Percentiles rank a stretch among this genome's conserved stretches.
These are phyloP conservation scores for Stephania yunnanensis DNA, from an alignment of 164 flowering plant species.

Conservation along the genomic window DNA sequence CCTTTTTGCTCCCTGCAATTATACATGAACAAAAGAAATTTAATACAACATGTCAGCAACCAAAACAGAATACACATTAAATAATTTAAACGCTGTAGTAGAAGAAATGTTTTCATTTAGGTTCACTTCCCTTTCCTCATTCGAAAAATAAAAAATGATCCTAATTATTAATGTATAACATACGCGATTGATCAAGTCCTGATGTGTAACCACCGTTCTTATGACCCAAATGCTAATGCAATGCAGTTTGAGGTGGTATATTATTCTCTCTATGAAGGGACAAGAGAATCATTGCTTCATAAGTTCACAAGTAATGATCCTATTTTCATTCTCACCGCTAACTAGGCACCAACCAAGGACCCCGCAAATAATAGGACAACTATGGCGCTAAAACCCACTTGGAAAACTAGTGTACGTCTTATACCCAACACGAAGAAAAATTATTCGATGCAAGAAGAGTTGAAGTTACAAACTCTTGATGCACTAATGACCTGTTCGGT, in stretches of 20 bases:
- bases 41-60: neutral
- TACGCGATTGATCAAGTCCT: neutral
- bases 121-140: no score
- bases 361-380: no score
- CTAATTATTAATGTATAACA: neutral
- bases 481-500: no score
- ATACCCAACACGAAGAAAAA: no score
- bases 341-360: no score
- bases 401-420: no score
- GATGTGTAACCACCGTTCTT: neutral
- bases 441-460: no score
- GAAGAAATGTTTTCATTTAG: neutral
- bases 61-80: neutral
- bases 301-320: neutral
- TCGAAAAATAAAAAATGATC: neutral
- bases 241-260: neutral
- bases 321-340: no score
- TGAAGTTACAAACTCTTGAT: no score
- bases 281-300: neutral
- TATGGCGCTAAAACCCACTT: no score
- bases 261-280: neutral
- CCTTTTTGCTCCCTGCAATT: neutral
- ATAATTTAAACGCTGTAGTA: neutral
- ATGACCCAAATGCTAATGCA: neutral
- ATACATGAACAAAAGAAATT: neutral